Base-by-base conservation (phyloP, 208 protist species). In the Leishmania major region DNA sequence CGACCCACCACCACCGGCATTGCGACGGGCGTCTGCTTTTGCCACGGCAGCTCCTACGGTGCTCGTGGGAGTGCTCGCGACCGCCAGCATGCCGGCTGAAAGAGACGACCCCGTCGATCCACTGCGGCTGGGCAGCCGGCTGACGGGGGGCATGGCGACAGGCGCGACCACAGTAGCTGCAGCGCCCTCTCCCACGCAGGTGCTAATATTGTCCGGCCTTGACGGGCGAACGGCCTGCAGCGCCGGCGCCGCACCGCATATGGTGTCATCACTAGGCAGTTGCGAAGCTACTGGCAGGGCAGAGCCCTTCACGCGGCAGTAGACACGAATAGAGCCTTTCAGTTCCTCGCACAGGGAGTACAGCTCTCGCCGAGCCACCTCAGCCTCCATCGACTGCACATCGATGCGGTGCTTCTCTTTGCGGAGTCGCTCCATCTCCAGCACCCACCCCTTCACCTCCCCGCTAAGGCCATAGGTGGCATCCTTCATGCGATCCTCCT, bases 311-410 rank as follows among this genome's bases (percentile, higher is more conserved):
- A 98, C 93, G 11, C 96, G 93, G 77, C 96, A 97, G 87, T 96
- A 98, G 51, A 98, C 96, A 28, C 96, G 92, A 83, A 98, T 98
- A 8, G 94, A 92, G 19, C 96, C 96, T 66, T 97, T 96, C 43
- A 98, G 70, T 84, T 96, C 94, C 83, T 97, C 95, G 78, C 89
- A 95, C 25, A 86, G 84, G 17, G 92, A 89, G 84, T 91, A 95
- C 45, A 96, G 85, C 80, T 89, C 90, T 17, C 95, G 89, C 45
- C 95, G 93, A 5, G 82, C n/a, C 75, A 98, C 49, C 87, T 98
- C 93, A 19, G 55, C 78, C 84, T 92, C 78, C 89, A 91, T 92
- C 53, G 88, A 82, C 69, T 71, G 76, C 35, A 88, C 73, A 28
- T 86, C 84, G 25, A 81, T 59, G 28, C 79, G 69, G 22, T 84